phyloP scores from a whole-genome alignment of 192 early-diverging fungal species.

The Coemansia sp. region DNA sequence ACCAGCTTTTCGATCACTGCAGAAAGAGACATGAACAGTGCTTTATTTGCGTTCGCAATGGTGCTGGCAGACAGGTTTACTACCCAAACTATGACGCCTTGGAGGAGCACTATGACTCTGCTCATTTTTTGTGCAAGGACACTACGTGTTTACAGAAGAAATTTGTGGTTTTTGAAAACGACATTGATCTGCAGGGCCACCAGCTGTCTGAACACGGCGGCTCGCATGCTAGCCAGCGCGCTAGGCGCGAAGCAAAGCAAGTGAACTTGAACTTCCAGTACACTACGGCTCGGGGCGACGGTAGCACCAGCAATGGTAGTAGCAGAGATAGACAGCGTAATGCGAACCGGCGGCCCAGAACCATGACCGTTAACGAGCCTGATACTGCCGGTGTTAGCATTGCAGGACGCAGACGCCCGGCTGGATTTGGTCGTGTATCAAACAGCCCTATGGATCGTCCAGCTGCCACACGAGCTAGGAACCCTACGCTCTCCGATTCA shows the following conservation, averaged over 20 bases:
- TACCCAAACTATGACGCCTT: conserved; percentile 79
- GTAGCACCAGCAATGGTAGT: conserved; percentile 6
- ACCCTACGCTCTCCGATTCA: neutral
- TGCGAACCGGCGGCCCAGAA: conserved; percentile 19
- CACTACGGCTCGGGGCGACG: conserved; percentile 9
- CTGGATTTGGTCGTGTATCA: conserved; percentile 39
- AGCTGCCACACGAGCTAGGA: neutral
- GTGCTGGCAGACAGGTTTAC: conserved; percentile 78
- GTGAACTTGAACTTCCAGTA: conserved; percentile 41
- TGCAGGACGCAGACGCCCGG: conserved; percentile 44
- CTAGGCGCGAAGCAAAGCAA: conserved; percentile 42
- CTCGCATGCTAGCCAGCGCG: conserved; percentile 36
- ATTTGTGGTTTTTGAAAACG: conserved; percentile 93
- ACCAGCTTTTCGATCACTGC: conserved; percentile 96
- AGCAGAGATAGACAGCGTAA: conserved; percentile 4
- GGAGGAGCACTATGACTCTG: conserved; percentile 80
- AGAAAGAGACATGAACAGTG: conserved; percentile 93
- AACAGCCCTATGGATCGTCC: neutral
- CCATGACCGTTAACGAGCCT: conserved; percentile 46
- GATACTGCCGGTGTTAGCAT: conserved; percentile 44
- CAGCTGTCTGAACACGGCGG: conserved; percentile 61
- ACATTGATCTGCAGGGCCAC: conserved; percentile 91
- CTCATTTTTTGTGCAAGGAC: conserved; percentile 82
- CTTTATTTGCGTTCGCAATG: conserved; percentile 76
- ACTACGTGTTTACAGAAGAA: conserved; percentile 87